Percentiles rank a stretch among this genome's conserved stretches.
Conservation (phyloP, 2,329 filamentous ascomycete species). For the Penicillium expansum region DNA sequence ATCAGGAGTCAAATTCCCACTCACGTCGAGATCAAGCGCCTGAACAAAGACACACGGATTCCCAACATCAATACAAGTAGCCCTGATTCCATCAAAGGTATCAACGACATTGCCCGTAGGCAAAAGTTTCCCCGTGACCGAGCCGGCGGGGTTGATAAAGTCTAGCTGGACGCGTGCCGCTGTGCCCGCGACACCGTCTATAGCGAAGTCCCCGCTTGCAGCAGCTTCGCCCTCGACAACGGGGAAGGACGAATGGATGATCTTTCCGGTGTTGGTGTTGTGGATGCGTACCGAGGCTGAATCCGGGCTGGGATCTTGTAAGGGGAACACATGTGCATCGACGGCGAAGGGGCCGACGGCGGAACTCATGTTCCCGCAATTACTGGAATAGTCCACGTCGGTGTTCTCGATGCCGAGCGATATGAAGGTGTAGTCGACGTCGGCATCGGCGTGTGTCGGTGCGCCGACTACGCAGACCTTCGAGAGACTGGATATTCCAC, state of each 20-base stretch:
- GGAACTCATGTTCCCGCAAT: conserved; percentile 73
- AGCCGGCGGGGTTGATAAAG: conserved; percentile 62
- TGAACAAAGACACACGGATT: conserved; percentile 64
- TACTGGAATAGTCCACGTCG: conserved; percentile 64
- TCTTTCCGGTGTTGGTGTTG: conserved; percentile 70
- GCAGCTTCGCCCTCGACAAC: conserved; percentile 51
- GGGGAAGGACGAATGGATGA: conserved; percentile 58
- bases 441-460: conserved; percentile 49
- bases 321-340: conserved; percentile 51
- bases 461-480: conserved; percentile 67
- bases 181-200: conserved; percentile 63
- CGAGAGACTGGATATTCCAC: conserved; percentile 65
- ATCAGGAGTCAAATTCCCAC: conserved; percentile 50
- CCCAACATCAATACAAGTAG: conserved; percentile 61
- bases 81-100: conserved; percentile 48
- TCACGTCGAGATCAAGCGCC: conserved; percentile 50
- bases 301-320: conserved; percentile 32
- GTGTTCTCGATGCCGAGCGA: conserved; percentile 63
- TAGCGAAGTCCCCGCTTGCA: conserved; percentile 55
- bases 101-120: conserved; percentile 60
- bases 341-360: conserved; percentile 65
- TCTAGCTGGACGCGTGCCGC: conserved; percentile 58
- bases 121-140: conserved; percentile 60
- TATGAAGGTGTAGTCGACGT: conserved; percentile 71
- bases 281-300: conserved; percentile 53